Evolutionary conservation across 2,329 filamentous ascomycete genomes (phyloP), one percentile per base, ranked within the genome.

Genomic region (Fusarium longipes): DNA sequence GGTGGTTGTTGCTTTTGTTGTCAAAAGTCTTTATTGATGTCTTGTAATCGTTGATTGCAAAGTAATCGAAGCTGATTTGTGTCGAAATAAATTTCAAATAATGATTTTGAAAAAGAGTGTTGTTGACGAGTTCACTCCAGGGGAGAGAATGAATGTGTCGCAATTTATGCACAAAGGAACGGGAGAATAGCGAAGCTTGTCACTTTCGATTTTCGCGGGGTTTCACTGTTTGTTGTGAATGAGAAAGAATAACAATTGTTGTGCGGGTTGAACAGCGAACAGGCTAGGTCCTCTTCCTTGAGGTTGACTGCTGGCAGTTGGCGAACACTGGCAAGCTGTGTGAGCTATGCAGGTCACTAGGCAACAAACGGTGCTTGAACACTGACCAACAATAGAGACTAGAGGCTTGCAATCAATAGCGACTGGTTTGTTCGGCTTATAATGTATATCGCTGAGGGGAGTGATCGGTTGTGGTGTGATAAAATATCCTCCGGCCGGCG

Each of bases 321-420:
- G 66, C 69, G 57, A 68, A 60, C 67, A 68, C 67, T 70, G 67
- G 22, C 35, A 55, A 57, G 48, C 54, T 60, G 45, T 53, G 33
- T 58, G 57, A 33, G 33, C 40, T 36, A 12, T 39, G 25, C 20
- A 30, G 27, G 22, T 59, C 36, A 27, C n/a, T 12, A 48, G 22
- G 39, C n/a, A 27, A 42, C 36, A 47, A 60, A 32, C 39, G 14
- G 44, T 36, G 45, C 49, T 40, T 24, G 57, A 61, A 57, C 55
- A 58, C 56, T 68, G 58, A 67, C 47, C 50, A 57, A 40, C 30
- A 47, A 63, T 55, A 27, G 50, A 50, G 8, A 49, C 29, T 8
- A 36, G 24, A 63, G 35, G 14, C 43, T 33, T 15, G 24, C 33
- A 50, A 58, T 45, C 42, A 47, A 58, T 32, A 36, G 35, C 49